These are phyloP conservation scores for Castanospermum australe DNA, from an alignment of 306 rosid species.

Conservation along the genomic window DNA sequence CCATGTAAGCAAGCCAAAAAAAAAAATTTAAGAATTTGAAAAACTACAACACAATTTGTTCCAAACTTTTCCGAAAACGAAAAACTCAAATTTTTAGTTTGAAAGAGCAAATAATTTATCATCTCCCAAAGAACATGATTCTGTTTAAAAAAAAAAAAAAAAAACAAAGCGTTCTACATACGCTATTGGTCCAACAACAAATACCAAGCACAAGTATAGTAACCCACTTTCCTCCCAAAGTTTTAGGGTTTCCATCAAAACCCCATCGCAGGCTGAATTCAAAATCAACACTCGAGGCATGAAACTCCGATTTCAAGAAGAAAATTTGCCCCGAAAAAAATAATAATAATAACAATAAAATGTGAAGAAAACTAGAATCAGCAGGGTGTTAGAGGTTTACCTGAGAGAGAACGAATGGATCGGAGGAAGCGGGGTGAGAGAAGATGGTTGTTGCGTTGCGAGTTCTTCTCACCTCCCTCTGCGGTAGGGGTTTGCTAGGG, in stretches of 20 bases:
- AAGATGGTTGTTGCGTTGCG: slow-evolving; percentile 10
- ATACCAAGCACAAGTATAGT: not conserved
- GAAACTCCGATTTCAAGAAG: not conserved
- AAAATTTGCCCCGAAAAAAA: not conserved
- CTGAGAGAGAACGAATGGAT: slow-evolving; percentile 33
- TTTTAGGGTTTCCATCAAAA: not conserved
- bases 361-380: not conserved
- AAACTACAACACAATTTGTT: not conserved
- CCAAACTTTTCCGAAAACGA: not conserved
- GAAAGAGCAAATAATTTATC: not conserved
- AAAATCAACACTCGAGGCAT: not conserved
- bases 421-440: slow-evolving; percentile 30
- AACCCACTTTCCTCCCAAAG: not conserved
- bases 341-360: not conserved
- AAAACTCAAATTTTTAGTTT: not conserved
- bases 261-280: not conserved
- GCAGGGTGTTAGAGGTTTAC: slow-evolving; percentile 24
- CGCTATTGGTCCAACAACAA: not conserved
- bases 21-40: not conserved
- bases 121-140: not conserved
- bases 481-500: slow-evolving; percentile 62
- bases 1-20: not conserved
- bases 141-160: not conserved
- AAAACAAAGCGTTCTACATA: not conserved
- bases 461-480: slow-evolving; percentile 43